Conservation (phyloP, 495 filamentous ascomycete genomes). For the Thozetella sp. region DNA sequence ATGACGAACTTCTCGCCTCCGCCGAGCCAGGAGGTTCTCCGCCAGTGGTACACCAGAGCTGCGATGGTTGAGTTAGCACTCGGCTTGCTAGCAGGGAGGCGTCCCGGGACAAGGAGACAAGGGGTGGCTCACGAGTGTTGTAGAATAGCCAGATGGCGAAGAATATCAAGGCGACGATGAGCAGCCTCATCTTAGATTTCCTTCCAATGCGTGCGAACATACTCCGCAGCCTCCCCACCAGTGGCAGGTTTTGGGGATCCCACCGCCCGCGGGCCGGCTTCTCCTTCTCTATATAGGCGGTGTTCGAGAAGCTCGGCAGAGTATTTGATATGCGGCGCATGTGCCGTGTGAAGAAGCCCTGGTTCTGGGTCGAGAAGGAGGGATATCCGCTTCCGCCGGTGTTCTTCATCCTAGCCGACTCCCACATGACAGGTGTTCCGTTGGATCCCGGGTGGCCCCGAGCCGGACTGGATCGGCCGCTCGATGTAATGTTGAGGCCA, state of each 20-base stretch:
- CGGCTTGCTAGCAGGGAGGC: constrained; percentile 6
- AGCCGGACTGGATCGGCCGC: constrained; percentile 69
- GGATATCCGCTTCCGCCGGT: constrained; percentile 68
- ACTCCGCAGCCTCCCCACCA: constrained; percentile 35
- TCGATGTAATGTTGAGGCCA: constrained; percentile 67
- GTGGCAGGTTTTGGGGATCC: constrained; percentile 30
- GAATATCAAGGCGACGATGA: constrained; percentile 61
- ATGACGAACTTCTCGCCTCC: constrained; percentile 92
- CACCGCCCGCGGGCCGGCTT: constrained; percentile 58
- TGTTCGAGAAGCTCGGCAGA: constrained; percentile 66
- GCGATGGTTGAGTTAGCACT: constrained; percentile 10
- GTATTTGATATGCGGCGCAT: constrained; percentile 73
- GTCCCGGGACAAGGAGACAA: not conserved
- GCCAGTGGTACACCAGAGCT: constrained; percentile 50
- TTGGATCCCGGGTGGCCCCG: constrained; percentile 47
- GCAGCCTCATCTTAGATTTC: constrained; percentile 58
- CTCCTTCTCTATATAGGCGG: constrained; percentile 73
- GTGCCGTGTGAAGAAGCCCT: constrained; percentile 79
- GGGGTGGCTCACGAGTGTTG: constrained; percentile 59
- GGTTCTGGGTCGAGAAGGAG: constrained; percentile 78
- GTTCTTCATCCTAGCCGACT: constrained; percentile 77
- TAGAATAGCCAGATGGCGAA: constrained; percentile 67
- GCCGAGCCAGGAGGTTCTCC: constrained; percentile 57
- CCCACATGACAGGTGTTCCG: constrained; percentile 73
- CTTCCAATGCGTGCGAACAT: constrained; percentile 41